Evolutionary conservation across 1,284 basidiomycete genomes (phyloP), one percentile per base, ranked within the genome.

Genomic region (Ustilago trichophora): DNA sequence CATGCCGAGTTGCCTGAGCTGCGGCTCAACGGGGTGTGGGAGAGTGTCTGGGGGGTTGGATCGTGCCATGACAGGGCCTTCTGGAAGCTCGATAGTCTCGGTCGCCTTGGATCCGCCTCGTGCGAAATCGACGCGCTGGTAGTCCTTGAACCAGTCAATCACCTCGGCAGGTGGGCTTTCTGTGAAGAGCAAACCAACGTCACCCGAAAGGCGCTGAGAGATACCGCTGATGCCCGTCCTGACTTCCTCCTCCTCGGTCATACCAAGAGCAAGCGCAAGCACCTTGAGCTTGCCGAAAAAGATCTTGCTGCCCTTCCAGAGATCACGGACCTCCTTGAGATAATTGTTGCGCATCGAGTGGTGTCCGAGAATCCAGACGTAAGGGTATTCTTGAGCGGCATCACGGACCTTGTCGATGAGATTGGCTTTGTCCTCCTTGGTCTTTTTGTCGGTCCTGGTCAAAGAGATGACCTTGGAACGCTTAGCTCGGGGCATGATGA

Each of bases 1-100:
- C 48, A 99, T 85, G 11, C 96, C 96, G 25, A 98, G 87, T 80
- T 91, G 90, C 53, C 95, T 88, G 49, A 99, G 85, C 80, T 98
- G 94, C 18, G 95, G 93, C 76, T 99, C 95, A 84, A 98, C 91
- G 73, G 92, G 93, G 83, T 97, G 93, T 24, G 95, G 92, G 82
- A 98, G 93, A 1, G 93, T 90, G 57, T 86, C 85, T 21, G 76
- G 78, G 6, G 78, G 76, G 35, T 72, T 71, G 34, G 70, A 65
- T 12, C 69, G 58, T 10, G 67, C 67, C 60, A 70, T 59, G 33
- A 78, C 66, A 4, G 76, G 76, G 12, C 76, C 86, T 48, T 84
- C 87, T 31, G 92, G 91, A 18, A 99, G 85, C 21, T 86, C 84
- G 51, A 97, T 87, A 0, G 89, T 90, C 64, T 88, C 86, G 15